Evolutionary conservation across 202 grass and related monocot genomes (phyloP).

Genomic region (Brachypodium distachyon): DNA sequence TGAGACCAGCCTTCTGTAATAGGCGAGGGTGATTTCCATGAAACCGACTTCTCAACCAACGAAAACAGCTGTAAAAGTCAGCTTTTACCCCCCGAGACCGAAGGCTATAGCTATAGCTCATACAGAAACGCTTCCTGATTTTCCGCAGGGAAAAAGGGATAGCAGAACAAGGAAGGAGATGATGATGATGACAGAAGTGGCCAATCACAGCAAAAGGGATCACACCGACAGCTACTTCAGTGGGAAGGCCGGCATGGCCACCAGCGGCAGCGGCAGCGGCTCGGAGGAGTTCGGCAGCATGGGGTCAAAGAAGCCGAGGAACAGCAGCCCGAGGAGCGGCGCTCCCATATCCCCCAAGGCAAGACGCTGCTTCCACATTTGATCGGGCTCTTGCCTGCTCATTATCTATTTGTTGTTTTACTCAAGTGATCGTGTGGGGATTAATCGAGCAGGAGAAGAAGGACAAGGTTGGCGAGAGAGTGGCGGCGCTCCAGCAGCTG

Average conservation of each 20-base stretch:
- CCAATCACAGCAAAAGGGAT: conserved; percentile 60
- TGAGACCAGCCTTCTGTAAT: conserved; percentile 4
- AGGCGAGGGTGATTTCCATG: conserved; percentile 13
- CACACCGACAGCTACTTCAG: conserved; percentile 43
- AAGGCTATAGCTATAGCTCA: not conserved
- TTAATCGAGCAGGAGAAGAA: conserved; percentile 82
- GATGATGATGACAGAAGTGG: conserved; percentile 82
- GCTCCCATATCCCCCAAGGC: conserved; percentile 46
- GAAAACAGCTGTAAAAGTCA: conserved; percentile 30
- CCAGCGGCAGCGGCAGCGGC: conserved; percentile 12
- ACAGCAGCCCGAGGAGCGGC: conserved; percentile 14
- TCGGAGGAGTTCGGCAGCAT: conserved; percentile 38
- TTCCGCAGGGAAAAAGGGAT: conserved; percentile 21
- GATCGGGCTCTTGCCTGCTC: not conserved
- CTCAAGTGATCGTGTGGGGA: not conserved
- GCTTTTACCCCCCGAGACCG: conserved; percentile 2
- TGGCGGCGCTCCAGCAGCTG: conserved; percentile 74
- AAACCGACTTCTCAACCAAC: conserved; percentile 35
- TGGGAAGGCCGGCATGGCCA: conserved; percentile 9
- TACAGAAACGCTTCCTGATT: not conserved
- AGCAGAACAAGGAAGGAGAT: conserved; percentile 1
- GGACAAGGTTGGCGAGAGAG: conserved; percentile 83
- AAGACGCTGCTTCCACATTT: not conserved
- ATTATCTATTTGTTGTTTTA: not conserved
- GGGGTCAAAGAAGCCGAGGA: conserved; percentile 64